These are phyloP conservation scores for Akanthomyces muscarius DNA, from an alignment of 2,329 filamentous ascomycete genomes.

Conservation along the genomic window DNA sequence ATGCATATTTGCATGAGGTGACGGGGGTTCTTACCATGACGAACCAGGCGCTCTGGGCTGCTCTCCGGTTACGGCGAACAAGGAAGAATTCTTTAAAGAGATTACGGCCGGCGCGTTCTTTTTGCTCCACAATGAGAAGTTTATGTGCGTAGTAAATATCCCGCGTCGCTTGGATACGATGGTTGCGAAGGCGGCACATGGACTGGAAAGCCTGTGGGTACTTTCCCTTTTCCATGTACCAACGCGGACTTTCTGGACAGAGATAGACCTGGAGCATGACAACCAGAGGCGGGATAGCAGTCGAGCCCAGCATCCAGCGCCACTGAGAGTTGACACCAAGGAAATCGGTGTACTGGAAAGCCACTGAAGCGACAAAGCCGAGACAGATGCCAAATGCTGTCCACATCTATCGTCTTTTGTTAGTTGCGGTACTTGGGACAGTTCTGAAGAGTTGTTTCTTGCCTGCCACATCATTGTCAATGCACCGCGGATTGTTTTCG, in stretches of 20 bases:
- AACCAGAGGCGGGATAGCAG: constrained; percentile 47
- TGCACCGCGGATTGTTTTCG: constrained; percentile 18
- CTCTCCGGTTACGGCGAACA: constrained; percentile 34
- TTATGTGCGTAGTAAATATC: constrained; percentile 49
- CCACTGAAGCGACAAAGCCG: constrained; percentile 31
- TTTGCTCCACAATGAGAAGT: constrained; percentile 30
- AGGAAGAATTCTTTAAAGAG: constrained; percentile 36
- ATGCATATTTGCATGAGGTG: constrained; percentile 13
- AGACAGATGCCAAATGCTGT: constrained; percentile 36
- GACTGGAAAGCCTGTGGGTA: constrained; percentile 44
- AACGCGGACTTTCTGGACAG: constrained; percentile 48
- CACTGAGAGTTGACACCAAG: constrained; percentile 33
- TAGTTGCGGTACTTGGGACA: background rate
- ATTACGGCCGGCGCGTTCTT: constrained; percentile 27
- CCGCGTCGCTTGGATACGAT: constrained; percentile 44
- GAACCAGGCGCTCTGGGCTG: constrained; percentile 35
- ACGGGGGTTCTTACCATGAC: constrained; percentile 30
- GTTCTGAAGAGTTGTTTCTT: background rate
- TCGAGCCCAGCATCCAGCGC: constrained; percentile 40
- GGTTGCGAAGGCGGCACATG: constrained; percentile 43
- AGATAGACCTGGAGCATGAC: constrained; percentile 45
- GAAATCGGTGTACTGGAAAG: constrained; percentile 24
- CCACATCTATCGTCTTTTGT: constrained; percentile 22
- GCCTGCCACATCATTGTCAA: constrained; percentile 16
- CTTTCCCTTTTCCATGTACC: constrained; percentile 46